A percentile compares a stretch with the other conserved stretches of the same genome.
Conservation (phyloP, 768 basidiomycete genomes). For the Sporobolomyces phaffii region DNA sequence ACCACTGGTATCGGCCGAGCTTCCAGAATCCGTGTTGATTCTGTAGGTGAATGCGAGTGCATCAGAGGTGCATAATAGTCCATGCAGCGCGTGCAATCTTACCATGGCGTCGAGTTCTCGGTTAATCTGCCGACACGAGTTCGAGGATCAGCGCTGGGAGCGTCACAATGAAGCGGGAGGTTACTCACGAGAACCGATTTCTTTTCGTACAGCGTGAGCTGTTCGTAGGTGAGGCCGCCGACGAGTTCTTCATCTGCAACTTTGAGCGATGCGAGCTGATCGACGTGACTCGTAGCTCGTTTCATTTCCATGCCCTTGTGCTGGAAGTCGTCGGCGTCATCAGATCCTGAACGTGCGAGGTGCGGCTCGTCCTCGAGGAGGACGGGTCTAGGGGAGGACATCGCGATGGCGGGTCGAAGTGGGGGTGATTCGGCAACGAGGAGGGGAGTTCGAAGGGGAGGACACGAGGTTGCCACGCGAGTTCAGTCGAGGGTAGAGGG, state of each 20-base stretch:
- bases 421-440: too few species aligned
- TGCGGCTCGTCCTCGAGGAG: conserved; percentile 13
- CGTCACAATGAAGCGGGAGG: not conserved
- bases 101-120: conserved; percentile 45
- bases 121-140: conserved; percentile 38
- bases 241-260: conserved; percentile 10
- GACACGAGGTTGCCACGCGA: too few species aligned
- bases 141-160: not conserved
- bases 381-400: not conserved
- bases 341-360: not conserved
- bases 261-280: conserved; percentile 17
- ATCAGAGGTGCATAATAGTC: not conserved
- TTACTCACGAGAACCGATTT: conserved; percentile 42
- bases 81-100: not conserved
- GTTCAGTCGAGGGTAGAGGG: too few species aligned
- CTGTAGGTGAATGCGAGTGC: not conserved
- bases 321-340: not conserved
- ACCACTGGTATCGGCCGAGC: conserved; percentile 45
- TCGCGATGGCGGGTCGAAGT: not conserved
- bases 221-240: conserved; percentile 1
- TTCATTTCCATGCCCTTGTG: not conserved
- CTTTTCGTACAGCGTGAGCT: conserved; percentile 44
- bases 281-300: not conserved
- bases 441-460: too few species aligned
- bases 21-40: conserved; percentile 24